Conservation (phyloP, 306 rosid species). For the Rosa rugosa region DNA sequence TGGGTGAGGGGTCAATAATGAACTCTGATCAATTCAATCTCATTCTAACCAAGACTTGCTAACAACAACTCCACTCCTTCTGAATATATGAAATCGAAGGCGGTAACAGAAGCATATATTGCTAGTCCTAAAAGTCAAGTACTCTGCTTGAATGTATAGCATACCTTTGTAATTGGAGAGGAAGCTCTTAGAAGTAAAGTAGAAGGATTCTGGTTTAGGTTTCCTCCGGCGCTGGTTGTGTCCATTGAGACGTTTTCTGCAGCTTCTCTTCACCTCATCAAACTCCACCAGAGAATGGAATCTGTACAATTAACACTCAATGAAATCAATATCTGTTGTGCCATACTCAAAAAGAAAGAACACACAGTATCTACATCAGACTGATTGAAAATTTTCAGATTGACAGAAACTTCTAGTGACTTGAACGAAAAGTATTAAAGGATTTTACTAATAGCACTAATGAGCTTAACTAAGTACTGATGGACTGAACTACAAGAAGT, state of each 20-base stretch:
- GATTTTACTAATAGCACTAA: background rate
- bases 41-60: background rate
- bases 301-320: constrained; percentile 23
- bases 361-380: background rate
- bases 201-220: constrained; percentile 51
- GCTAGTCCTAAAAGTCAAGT: background rate
- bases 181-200: constrained; percentile 35
- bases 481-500: background rate
- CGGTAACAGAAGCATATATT: background rate
- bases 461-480: background rate
- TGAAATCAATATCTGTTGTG: background rate
- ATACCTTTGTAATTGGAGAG: constrained; percentile 45
- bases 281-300: constrained; percentile 65
- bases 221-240: constrained; percentile 68
- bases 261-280: constrained; percentile 65
- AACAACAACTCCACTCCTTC: background rate
- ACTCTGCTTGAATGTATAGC: background rate
- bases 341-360: background rate
- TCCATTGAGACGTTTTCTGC: constrained; percentile 67
- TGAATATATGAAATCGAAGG: background rate
- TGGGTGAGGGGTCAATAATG: background rate
- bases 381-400: background rate
- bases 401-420: background rate
- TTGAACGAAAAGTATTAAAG: background rate
- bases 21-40: background rate